These are phyloP conservation scores for Myrica gale DNA, from an alignment of 306 rosid genomes.

Conservation along the genomic window DNA sequence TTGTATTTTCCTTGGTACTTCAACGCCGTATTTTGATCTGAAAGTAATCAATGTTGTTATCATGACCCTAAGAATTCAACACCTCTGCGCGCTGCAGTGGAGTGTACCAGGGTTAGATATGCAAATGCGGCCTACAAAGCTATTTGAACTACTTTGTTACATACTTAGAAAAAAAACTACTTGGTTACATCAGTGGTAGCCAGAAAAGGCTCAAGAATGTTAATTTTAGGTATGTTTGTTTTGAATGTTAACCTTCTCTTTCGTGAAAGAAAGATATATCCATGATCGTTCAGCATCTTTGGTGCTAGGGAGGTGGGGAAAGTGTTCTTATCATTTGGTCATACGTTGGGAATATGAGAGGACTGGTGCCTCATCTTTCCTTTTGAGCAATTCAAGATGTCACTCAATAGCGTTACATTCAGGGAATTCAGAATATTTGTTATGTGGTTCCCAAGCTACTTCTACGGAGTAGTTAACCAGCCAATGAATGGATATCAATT, in stretches of 20 bases:
- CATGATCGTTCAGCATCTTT: neutral
- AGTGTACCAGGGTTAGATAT: neutral
- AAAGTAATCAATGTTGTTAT: constrained; percentile 25
- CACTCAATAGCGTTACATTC: neutral
- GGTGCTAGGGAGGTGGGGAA: neutral
- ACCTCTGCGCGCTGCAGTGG: neutral
- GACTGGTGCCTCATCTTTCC: neutral
- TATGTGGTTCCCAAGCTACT: neutral
- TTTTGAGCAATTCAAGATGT: neutral
- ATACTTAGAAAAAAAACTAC: no score
- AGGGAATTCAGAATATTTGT: neutral
- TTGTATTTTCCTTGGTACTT: neutral
- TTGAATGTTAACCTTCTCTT: neutral
- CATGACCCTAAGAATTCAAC: constrained; percentile 11
- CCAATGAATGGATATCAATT: neutral
- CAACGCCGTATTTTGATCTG: neutral
- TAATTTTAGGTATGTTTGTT: no score
- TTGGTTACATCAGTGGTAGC: neutral
- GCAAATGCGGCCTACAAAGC: neutral
- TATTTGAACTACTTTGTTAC: neutral
- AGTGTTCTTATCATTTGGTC: neutral
- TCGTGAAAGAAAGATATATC: neutral
- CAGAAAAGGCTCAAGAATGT: neutral
- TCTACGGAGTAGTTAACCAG: no score
- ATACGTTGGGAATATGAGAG: no score